Percentiles rank a stretch among this genome's conserved stretches.
phyloP scores from a whole-genome alignment of 305 asterid species.

The Fraxinus ornus region DNA sequence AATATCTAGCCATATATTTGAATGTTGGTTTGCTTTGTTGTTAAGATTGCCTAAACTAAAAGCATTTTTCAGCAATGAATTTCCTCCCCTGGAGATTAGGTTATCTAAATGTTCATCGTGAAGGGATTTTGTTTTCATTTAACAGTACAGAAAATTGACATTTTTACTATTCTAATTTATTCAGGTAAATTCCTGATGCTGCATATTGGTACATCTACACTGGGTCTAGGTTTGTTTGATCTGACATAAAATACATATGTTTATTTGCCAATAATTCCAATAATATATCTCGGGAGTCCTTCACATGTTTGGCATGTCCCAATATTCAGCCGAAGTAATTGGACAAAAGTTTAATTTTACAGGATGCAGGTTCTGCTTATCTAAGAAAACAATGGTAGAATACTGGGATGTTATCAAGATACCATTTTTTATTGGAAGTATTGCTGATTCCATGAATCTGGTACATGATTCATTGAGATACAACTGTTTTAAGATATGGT shows the following conservation, averaged over 20 bases:
- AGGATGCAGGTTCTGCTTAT: background rate
- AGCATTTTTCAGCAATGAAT: background rate
- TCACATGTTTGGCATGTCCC: background rate
- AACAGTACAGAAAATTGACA: background rate
- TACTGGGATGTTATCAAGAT: background rate
- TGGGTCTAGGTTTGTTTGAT: background rate
- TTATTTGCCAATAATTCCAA: background rate
- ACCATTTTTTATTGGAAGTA: background rate
- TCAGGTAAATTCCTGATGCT: background rate
- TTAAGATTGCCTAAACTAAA: background rate
- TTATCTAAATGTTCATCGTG: background rate
- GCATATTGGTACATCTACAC: background rate
- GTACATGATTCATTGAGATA: slow-evolving; percentile 21
- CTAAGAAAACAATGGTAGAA: background rate
- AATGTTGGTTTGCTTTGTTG: background rate
- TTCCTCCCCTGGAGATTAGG: background rate
- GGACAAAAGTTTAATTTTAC: background rate
- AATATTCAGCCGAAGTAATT: background rate
- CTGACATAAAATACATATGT: background rate
- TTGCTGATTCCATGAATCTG: background rate
- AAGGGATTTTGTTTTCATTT: background rate
- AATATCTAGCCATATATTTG: background rate
- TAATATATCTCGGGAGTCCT: background rate
- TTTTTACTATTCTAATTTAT: background rate
- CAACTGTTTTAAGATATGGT: slow-evolving; percentile 26